Conservation (phyloP, 2,329 filamentous ascomycete genomes). For the Cladosporium velox region DNA sequence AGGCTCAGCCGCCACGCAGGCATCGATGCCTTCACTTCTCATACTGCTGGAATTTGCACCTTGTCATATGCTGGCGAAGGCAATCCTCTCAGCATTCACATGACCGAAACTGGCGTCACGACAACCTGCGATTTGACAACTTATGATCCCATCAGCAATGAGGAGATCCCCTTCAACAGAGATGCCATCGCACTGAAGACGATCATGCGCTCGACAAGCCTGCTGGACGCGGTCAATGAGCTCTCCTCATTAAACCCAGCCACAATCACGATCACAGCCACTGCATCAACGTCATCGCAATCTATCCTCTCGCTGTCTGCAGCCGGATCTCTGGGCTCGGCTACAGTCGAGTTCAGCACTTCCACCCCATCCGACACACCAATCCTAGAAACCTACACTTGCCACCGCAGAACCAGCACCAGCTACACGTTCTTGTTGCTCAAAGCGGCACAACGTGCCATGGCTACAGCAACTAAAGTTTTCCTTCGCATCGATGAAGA, state of each 20-base stretch:
- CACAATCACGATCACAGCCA: constrained; percentile 53
- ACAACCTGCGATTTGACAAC: constrained; percentile 90
- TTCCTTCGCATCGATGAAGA: constrained; percentile 85
- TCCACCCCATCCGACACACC: constrained; percentile 32
- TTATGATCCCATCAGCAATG: constrained; percentile 57
- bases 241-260: constrained; percentile 66
- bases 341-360: constrained; percentile 59
- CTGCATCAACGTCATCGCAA: constrained; percentile 27
- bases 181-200: constrained; percentile 83
- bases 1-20: constrained; percentile 40
- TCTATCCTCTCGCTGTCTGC: constrained; percentile 72
- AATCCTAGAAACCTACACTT: constrained; percentile 73
- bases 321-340: constrained; percentile 60
- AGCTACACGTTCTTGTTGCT: constrained; percentile 86
- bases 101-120: constrained; percentile 82
- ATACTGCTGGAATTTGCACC: constrained; percentile 82
- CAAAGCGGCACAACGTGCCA: constrained; percentile 84
- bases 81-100: constrained; percentile 76
- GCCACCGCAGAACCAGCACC: constrained; percentile 60
- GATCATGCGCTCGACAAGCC: constrained; percentile 80
- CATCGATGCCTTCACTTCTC: constrained; percentile 79
- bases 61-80: constrained; percentile 76
- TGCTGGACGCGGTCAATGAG: constrained; percentile 72
- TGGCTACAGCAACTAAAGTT: constrained; percentile 89
- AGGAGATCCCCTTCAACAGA: constrained; percentile 86